Base-by-base conservation (phyloP, 1,284 basidiomycete species). In the Heterobasidion occidentale region DNA sequence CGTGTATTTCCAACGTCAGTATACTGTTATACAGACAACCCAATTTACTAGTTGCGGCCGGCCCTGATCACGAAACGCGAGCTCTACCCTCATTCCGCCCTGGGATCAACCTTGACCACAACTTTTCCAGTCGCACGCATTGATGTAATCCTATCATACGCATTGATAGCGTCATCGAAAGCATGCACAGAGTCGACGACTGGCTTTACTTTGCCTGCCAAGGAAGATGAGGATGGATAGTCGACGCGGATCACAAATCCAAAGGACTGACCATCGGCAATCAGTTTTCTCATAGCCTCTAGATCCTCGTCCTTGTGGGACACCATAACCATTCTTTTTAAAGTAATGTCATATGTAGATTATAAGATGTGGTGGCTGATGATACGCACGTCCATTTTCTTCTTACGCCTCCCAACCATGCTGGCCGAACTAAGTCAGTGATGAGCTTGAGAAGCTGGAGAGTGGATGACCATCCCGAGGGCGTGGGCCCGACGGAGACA, bases 101-200 rank as follows among this genome's bases (percentile, higher is more conserved):
- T 52, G 3, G 56, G 53, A 33, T 58, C 54, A 11, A 84, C 68
- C 58, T 74, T 77, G 12, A 85, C 70, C 2, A 81, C 69, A 2
- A 90, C 75, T 67, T 90, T 90, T 1, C 88, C 88, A 14, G 71
- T 78, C 2, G 84, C 81, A 48, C 78, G 74, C 5, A 71, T 68
- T 3, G 75, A 76, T 71, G 80, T 72, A n/a, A 87, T 63, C 51
- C 75, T 73, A 36, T 82, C 79, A 60, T 85, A 90, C 3, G 85
- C 88, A 59, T 79, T 71, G 46, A 77, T 63, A 0, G 70, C 78
- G 33, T 87, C 81, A 15, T 79, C 76, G 54, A 88, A 87, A 3
- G 65, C 65, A 59, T 72, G 79, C 2, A 82, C 77, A 0, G 80
- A 83, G 66, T 90, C 87, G 7, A 90, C 77, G 0, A 77, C 62